phyloP scores from a whole-genome alignment of 2,329 filamentous ascomycete genomes.

The Lachnellula occidentalis region DNA sequence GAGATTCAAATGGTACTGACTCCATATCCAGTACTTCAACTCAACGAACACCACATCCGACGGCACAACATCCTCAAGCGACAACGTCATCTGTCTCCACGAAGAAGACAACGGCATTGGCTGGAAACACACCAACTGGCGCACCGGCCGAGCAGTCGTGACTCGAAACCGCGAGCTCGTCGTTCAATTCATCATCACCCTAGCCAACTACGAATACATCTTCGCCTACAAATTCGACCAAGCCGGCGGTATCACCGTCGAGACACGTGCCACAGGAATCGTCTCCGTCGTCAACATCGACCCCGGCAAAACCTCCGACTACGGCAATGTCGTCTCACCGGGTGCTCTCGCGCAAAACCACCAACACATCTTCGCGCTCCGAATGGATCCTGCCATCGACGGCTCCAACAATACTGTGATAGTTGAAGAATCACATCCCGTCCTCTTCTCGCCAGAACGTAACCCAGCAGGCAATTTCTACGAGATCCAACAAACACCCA shows the following conservation, averaged over 20 bases:
- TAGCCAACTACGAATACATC: slow-evolving; percentile 68
- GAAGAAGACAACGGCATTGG: slow-evolving; percentile 65
- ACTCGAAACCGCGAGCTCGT: slow-evolving; percentile 58
- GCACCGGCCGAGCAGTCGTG: slow-evolving; percentile 56
- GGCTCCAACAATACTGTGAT: slow-evolving; percentile 47
- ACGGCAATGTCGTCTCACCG: slow-evolving; percentile 55
- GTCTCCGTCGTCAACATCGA: slow-evolving; percentile 51
- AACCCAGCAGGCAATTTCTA: slow-evolving; percentile 52
- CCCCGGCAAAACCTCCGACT: slow-evolving; percentile 44
- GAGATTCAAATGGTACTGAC: slow-evolving; percentile 5
- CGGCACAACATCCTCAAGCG: slow-evolving; percentile 47
- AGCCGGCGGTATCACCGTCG: slow-evolving; percentile 53
- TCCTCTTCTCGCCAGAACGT: slow-evolving; percentile 37
- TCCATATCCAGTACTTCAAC: slow-evolving; percentile 45
- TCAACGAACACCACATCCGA: slow-evolving; percentile 46
- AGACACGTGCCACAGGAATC: slow-evolving; percentile 62
- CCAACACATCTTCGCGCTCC: slow-evolving; percentile 51
- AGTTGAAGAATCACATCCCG: slow-evolving; percentile 48
- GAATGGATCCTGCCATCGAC: slow-evolving; percentile 53
- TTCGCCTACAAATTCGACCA: slow-evolving; percentile 61
- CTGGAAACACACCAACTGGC: slow-evolving; percentile 68
- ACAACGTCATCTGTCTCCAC: slow-evolving; percentile 63
- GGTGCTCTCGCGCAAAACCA: slow-evolving; percentile 56
- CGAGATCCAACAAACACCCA: slow-evolving; percentile 38
- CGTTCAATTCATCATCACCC: slow-evolving; percentile 61